A percentile compares a stretch with the other conserved stretches of the same genome.
Conservation (phyloP, 225 moss, liverwort and hornwort species). For the Sphagnum tenellum region DNA sequence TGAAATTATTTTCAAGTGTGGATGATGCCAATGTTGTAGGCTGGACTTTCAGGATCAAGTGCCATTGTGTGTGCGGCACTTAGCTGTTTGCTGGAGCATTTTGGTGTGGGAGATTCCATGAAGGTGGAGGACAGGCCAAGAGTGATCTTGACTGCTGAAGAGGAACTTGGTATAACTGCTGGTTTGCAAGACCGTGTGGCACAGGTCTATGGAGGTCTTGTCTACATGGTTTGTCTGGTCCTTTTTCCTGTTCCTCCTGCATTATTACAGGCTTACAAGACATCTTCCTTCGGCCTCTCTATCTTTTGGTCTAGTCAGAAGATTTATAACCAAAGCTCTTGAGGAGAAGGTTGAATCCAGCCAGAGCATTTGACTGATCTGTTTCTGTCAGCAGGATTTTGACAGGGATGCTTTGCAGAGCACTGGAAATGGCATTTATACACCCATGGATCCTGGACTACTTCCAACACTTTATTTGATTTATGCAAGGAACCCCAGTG, state of each 20-base stretch:
- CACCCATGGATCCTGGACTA: conserved; percentile 56
- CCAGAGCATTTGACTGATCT: not conserved
- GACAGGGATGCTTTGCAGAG: conserved; percentile 51
- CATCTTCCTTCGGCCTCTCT: too few species aligned
- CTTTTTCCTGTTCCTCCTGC: not conserved
- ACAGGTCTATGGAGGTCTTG: conserved; percentile 93
- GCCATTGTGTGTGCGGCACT: conserved; percentile 92
- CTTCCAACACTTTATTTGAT: conserved; percentile 74
- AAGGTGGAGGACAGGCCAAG: conserved; percentile 70
- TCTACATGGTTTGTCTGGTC: conserved; percentile 63
- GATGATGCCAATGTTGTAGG: conserved; percentile 14
- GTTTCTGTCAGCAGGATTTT: conserved; percentile 51
- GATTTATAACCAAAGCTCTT: too few species aligned
- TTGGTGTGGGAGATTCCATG: conserved; percentile 43
- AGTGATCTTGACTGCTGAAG: conserved; percentile 79
- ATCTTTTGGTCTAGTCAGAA: too few species aligned
- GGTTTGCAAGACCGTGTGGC: conserved; percentile 95
- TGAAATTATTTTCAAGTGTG: too few species aligned
- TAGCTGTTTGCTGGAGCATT: conserved; percentile 74
- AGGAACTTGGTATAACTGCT: conserved; percentile 94
- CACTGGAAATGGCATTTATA: conserved; percentile 68
- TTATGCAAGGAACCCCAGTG: conserved; percentile 81
- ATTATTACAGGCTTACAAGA: too few species aligned
- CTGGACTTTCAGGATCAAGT: conserved; percentile 95
- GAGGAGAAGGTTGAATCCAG: not conserved